A percentile compares a stretch with the other conserved stretches of the same genome.
Conservation (phyloP, 1,284 basidiomycete genomes). For the Vanrija humicola region DNA sequence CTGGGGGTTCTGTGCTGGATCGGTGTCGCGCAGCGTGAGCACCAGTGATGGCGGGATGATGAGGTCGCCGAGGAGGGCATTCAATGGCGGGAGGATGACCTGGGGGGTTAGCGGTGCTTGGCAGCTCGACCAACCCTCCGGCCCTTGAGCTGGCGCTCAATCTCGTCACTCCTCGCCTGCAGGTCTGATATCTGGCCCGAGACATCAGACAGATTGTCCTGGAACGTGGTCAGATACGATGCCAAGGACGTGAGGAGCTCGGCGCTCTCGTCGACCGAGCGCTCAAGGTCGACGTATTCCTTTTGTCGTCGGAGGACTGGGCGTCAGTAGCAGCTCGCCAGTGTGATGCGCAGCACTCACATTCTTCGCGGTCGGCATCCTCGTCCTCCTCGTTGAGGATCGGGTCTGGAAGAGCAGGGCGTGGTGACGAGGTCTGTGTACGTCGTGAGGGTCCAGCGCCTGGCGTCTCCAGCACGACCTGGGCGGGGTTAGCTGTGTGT, state of each 20-base stretch:
- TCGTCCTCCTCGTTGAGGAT: slow-evolving; percentile 25
- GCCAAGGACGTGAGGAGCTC: slow-evolving; percentile 78
- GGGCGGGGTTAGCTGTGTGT: background rate
- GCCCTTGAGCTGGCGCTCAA: slow-evolving; percentile 78
- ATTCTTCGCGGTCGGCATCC: slow-evolving; percentile 27
- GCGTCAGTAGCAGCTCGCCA: slow-evolving; percentile 12
- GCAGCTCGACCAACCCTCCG: slow-evolving; percentile 60
- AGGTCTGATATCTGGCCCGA: slow-evolving; percentile 93
- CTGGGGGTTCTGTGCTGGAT: slow-evolving; percentile 60
- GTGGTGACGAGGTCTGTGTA: background rate
- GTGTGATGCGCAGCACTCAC: slow-evolving; percentile 18
- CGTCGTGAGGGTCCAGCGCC: slow-evolving; percentile 11
- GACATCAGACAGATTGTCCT: slow-evolving; percentile 85
- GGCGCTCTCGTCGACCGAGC: slow-evolving; percentile 37
- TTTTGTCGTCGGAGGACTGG: slow-evolving; percentile 31
- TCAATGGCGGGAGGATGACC: slow-evolving; percentile 83
- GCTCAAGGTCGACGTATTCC: slow-evolving; percentile 40
- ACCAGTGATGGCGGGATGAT: slow-evolving; percentile 78
- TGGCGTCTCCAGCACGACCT: slow-evolving; percentile 13
- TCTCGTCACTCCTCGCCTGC: slow-evolving; percentile 81
- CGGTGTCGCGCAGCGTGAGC: slow-evolving; percentile 73
- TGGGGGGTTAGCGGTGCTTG: slow-evolving; percentile 42
- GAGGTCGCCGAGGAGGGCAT: slow-evolving; percentile 72
- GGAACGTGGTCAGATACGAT: slow-evolving; percentile 88
- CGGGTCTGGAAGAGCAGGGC: slow-evolving; percentile 15